Evolutionary conservation across 208 protist species (phyloP).

Genomic region (Crithidia bombi): DNA sequence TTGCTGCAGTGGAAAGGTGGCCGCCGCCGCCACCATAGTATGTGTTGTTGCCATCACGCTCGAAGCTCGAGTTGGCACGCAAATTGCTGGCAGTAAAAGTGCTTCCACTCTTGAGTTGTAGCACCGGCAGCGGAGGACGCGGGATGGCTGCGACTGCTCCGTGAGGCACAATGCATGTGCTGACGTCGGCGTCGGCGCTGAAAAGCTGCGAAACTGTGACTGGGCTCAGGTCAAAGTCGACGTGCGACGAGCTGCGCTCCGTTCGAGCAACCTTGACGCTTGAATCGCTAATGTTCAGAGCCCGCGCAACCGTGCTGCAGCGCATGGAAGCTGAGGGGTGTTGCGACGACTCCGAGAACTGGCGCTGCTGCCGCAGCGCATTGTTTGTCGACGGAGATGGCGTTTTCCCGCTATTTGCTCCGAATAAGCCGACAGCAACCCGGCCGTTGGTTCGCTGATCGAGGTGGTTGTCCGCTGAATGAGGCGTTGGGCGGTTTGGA

Average conservation of each 20-base stretch:
- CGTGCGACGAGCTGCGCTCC: constrained; percentile 27
- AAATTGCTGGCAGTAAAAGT: constrained; percentile 39
- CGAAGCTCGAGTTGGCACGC: constrained; percentile 30
- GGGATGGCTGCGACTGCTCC: background rate
- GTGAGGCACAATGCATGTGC: constrained; percentile 16
- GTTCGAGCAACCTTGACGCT: constrained; percentile 20
- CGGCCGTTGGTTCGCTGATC: constrained; percentile 19
- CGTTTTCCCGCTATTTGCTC: constrained; percentile 7
- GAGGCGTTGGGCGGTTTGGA: background rate
- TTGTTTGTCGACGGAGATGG: constrained; percentile 10
- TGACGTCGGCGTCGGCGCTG: constrained; percentile 19
- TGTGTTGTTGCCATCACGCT: constrained; percentile 11
- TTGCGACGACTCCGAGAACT: constrained; percentile 15
- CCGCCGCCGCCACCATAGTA: background rate
- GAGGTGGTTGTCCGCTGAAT: background rate
- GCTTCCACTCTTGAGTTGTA: constrained; percentile 32
- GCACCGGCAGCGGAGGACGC: constrained; percentile 23
- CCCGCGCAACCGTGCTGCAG: constrained; percentile 26
- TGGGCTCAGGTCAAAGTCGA: constrained; percentile 36
- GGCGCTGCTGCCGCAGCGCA: background rate
- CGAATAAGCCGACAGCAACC: constrained; percentile 7
- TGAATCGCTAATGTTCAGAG: constrained; percentile 34
- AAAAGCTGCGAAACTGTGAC: constrained; percentile 22
- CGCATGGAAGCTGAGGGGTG: background rate
- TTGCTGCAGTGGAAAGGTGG: background rate